Conservation (phyloP, 495 filamentous ascomycete species). For the Daldinia childiae region DNA sequence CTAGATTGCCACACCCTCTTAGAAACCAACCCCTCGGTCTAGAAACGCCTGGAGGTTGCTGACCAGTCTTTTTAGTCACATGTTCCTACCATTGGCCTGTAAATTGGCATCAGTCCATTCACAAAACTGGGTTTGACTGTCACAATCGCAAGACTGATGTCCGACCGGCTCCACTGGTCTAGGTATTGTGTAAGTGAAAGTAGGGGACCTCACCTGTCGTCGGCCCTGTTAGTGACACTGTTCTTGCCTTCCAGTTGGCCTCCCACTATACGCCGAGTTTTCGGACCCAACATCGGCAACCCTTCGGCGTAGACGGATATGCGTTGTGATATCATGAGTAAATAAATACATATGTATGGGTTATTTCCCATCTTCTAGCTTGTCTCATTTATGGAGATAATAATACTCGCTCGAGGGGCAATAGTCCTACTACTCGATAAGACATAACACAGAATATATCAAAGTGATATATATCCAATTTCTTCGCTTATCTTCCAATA, state of each 20-base stretch:
- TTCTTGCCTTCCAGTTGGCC: conserved; percentile 10
- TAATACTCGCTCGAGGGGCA: conserved; percentile 41
- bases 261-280: conserved; percentile 24
- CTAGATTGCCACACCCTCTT: conserved; percentile 29
- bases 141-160: conserved; percentile 43
- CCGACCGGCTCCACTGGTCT: conserved; percentile 30
- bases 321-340: conserved; percentile 42
- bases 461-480: not conserved
- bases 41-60: conserved; percentile 32
- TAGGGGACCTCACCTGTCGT: conserved; percentile 29
- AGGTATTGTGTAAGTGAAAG: conserved; percentile 1
- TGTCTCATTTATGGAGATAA: conserved; percentile 43
- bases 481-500: conserved; percentile 4
- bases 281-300: conserved; percentile 29
- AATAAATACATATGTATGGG: conserved; percentile 36
- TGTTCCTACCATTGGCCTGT: conserved; percentile 37
- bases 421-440: conserved; percentile 44
- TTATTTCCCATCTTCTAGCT: conserved; percentile 29
- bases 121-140: conserved; percentile 32
- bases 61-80: conserved; percentile 46
- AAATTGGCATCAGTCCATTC: conserved; percentile 43
- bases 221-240: conserved; percentile 24
- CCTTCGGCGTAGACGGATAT: conserved; percentile 31
- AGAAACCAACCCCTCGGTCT: conserved; percentile 34
- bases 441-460: conserved; percentile 34